phyloP scores from a whole-genome alignment of 1,139 yeast genomes.

The Sugiyamaella castrensis region DNA sequence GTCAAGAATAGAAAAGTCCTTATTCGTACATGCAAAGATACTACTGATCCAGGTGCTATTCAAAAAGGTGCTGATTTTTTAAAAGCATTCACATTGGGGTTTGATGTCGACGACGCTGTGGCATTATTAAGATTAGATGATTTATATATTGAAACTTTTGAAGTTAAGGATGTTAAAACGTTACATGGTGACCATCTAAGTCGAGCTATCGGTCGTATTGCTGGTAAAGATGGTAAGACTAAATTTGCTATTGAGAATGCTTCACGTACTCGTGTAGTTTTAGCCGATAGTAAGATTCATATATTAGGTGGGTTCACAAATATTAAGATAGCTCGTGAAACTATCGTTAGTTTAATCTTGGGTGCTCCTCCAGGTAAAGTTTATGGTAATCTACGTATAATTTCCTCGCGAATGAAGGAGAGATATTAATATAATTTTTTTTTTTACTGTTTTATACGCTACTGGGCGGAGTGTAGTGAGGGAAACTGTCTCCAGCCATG shows the following conservation, averaged over 20 bases:
- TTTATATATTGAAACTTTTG: conserved; percentile 93
- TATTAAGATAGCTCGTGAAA: conserved; percentile 95
- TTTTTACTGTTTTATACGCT: no score
- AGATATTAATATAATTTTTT: conserved; percentile 52
- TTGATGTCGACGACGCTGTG: conserved; percentile 94
- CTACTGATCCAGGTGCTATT: conserved; percentile 89
- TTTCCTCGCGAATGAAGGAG: conserved; percentile 96
- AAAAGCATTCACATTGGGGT: conserved; percentile 91
- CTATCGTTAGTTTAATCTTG: conserved; percentile 88
- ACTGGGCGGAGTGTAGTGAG: no score
- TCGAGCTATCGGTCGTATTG: conserved; percentile 98
- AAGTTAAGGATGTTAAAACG: conserved; percentile 93
- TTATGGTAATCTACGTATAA: conserved; percentile 93
- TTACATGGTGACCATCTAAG: conserved; percentile 93
- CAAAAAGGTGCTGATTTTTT: conserved; percentile 98
- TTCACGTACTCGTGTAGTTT: conserved; percentile 93
- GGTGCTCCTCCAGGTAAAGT: conserved; percentile 99
- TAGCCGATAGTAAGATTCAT: conserved; percentile 95
- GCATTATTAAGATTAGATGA: conserved; percentile 93
- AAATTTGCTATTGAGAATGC: conserved; percentile 98
- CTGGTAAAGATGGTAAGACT: conserved; percentile 98
- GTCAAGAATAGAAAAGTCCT: conserved; percentile 80
- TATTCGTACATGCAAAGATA: conserved; percentile 73
- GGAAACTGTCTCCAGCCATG: no score
- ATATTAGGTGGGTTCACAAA: conserved; percentile 96